Evolutionary conservation across 2,329 filamentous ascomycete genomes (phyloP), one percentile per base, ranked within the genome.

Genomic region (Beauveria asiatica): DNA sequence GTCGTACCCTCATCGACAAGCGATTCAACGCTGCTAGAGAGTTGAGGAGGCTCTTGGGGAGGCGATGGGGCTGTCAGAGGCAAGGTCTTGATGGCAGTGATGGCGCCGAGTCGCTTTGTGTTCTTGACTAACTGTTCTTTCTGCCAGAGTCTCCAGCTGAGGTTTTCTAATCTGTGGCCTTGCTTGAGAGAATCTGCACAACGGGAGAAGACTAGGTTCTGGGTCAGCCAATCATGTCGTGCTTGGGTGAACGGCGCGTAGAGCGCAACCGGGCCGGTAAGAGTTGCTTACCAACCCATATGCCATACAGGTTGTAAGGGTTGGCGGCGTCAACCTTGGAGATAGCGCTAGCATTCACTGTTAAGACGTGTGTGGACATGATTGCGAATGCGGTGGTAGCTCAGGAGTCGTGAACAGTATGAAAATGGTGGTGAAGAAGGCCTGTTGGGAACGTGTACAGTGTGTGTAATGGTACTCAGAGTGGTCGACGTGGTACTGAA

Each of bases 121-220:
- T 88, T 92, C 75, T 92, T 96, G 68, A 96, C 91, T 39, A 39
- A 39, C 37, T 74, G 72, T 72, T 97, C 92, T 69, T 92, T 84
- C 68, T 91, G 95, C 93, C 92, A 97, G 63, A 97, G 78, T 68
- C 94, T 82, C 94, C 94, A 97, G 72, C 89, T 95, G 64, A 99
- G 80, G 77, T 99, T 97, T 74, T 97, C 93, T 71, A 97, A 80
- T 70, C 94, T 83, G 70, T 90, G 86, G 61, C 94, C 94, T 75
- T 97, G 89, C 72, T 96, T 90, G 73, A 97, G 88, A 57, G 92
- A 94, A 70, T 94, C 90, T 71, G 92, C 91, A 75, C 93, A 96
- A 76, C 92, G 90, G 56, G 92, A 93, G 72, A 97, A 97, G 62
- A 97, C 92, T 94, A 70, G 41, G 25, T 25, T 25, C 25, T 37